Conservation (phyloP, 2,329 filamentous ascomycete species). For the Didymella segeticola region DNA sequence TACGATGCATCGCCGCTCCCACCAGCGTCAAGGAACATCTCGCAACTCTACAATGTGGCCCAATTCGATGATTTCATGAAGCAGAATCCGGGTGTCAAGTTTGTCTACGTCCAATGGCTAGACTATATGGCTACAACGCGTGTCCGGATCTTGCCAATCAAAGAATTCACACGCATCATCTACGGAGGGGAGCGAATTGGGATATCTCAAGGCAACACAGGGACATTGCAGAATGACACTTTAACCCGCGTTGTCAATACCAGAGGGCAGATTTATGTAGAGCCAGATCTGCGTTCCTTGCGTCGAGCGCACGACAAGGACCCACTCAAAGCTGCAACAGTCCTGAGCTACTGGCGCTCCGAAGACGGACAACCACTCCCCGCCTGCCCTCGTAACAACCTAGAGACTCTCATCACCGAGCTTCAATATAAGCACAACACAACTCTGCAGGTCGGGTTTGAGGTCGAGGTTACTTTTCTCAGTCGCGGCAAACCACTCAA, state of each 20-base stretch:
- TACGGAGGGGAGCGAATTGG: constrained; percentile 55
- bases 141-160: constrained; percentile 71
- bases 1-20: constrained; percentile 33
- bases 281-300: constrained; percentile 70
- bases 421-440: constrained; percentile 62
- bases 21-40: constrained; percentile 34
- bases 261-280: constrained; percentile 70
- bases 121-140: constrained; percentile 77
- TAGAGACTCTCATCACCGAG: constrained; percentile 57
- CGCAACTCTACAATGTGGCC: constrained; percentile 47
- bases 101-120: constrained; percentile 76
- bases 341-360: constrained; percentile 71
- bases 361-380: constrained; percentile 58
- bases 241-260: constrained; percentile 61
- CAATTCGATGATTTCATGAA: constrained; percentile 58
- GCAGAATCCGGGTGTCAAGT: constrained; percentile 63
- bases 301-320: constrained; percentile 57
- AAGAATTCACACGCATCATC: constrained; percentile 49
- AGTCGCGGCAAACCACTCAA: constrained; percentile 49
- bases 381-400: constrained; percentile 65
- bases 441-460: constrained; percentile 74
- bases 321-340: constrained; percentile 63
- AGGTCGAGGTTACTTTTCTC: constrained; percentile 80
- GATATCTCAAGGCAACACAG: constrained; percentile 69
- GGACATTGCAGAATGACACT: constrained; percentile 72